Base-by-base conservation (phyloP, 805 yeast genomes). In the Candida nitratophila region DNA sequence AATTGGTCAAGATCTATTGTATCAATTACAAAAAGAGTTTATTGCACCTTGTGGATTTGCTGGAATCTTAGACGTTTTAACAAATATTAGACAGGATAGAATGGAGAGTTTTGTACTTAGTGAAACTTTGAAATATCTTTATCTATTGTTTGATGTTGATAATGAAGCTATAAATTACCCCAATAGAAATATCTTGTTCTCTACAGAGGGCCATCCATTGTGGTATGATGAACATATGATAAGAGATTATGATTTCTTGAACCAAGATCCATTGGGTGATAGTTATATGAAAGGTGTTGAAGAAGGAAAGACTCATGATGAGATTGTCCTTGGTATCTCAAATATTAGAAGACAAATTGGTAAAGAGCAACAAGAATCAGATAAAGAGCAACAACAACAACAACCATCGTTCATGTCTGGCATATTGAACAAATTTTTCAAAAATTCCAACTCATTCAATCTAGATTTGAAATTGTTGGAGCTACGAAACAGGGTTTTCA, bases 81-180 rank as follows among this genome's bases (percentile, higher is more conserved):
- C 77, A 0, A 86, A 86, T 1, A 63, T 67, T 41, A 61, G 64
- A 44, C 90, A 86, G 51, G 81, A 89, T 61, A 69, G 96, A 43
- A 89, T 89, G 96, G 98, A 90, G 57, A 79, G 93, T 6, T 90
- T 90, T 69, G 95, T 87, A 6, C 58, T 90, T 47, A 81, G 95
- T 46, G 98, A 90, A 59, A 86, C 95, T 1, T 69, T 87, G 46
- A 90, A 90, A 63, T 90, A 90, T 56, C 65, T 90, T 14, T 90
- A 81, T 55, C 62, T 90, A 26, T 63, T 89, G 37, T 90, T 90
- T 65, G 95, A 88, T 56, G 81, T 71, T 15, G 73, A 69, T 6
- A 80, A 88, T 56, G 7, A 24, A 9, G 33, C 15, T 29, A 20
- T n/a, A 19, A n/a, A 27, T 4, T 24, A 4, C 17, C 32, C 22